Conservation (phyloP, 495 filamentous ascomycete genomes). For the Tuber umbilicatum region DNA sequence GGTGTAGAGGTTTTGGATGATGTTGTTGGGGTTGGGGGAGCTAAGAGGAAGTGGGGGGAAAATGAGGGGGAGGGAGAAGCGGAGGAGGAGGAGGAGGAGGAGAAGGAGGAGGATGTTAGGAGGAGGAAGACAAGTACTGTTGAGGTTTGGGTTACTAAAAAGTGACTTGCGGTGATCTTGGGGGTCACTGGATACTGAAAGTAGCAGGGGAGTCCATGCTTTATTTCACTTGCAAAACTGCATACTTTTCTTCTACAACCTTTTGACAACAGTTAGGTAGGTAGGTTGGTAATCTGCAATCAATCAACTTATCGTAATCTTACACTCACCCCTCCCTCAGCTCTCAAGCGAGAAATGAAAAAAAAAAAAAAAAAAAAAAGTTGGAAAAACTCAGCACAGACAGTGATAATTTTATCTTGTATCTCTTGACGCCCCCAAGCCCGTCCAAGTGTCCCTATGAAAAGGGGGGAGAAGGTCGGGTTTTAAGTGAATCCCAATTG, state of each 20-base stretch:
- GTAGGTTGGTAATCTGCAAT: neutral
- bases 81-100: conserved; percentile 3
- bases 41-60: conserved; percentile 5
- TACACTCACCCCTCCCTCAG: neutral
- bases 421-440: neutral
- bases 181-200: too few species aligned
- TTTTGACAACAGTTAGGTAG: neutral
- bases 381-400: neutral
- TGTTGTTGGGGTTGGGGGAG: conserved; percentile 47
- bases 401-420: neutral
- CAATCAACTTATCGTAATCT: neutral
- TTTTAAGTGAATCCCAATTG: neutral
- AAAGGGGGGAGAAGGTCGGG: neutral
- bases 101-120: neutral
- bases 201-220: neutral
- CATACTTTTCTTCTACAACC: neutral
- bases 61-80: neutral
- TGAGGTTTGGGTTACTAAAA: neutral
- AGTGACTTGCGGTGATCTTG: neutral
- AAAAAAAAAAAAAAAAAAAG: neutral
- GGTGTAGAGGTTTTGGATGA: conserved; percentile 67
- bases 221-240: neutral
- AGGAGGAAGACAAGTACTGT: neutral
- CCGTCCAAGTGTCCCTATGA: neutral
- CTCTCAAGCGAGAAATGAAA: neutral